Evolutionary conservation across 345 rosid genomes (phyloP).

Genomic region (Streptanthus diversifolius): DNA sequence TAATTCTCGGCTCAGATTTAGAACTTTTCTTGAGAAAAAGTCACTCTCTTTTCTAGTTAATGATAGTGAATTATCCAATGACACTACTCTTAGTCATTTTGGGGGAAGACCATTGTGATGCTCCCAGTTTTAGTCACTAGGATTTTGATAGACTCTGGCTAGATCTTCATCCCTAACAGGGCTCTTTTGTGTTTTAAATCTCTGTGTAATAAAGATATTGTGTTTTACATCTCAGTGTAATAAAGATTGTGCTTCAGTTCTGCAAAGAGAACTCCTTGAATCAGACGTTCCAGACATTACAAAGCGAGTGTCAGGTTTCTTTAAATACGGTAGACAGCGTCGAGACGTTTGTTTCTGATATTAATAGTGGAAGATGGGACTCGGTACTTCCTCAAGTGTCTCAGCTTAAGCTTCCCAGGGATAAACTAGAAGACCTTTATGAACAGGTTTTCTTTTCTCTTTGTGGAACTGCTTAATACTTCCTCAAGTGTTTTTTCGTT

Average conservation of each 20-base stretch:
- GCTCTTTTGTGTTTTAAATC: not conserved
- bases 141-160: not conserved
- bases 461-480: not conserved
- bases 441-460: slow-evolving; percentile 58
- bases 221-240: slow-evolving; percentile 55
- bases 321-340: slow-evolving; percentile 89
- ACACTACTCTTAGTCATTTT: not conserved
- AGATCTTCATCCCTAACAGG: not conserved
- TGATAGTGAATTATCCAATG: not conserved
- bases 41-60: not conserved
- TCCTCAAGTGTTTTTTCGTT: too few species aligned
- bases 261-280: slow-evolving; percentile 95
- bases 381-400: slow-evolving; percentile 82
- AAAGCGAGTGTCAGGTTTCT: slow-evolving; percentile 94
- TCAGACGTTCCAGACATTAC: slow-evolving; percentile 91
- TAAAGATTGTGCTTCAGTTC: slow-evolving; percentile 94
- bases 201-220: slow-evolving; percentile 81
- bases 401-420: slow-evolving; percentile 90
- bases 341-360: slow-evolving; percentile 86
- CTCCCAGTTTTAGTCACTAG: not conserved
- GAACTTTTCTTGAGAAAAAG: not conserved
- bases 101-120: not conserved
- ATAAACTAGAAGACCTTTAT: slow-evolving; percentile 84
- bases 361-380: slow-evolving; percentile 93
- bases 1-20: not conserved